Percentiles rank a stretch among this genome's conserved stretches.
These are phyloP conservation scores for Dryas alaskensis DNA, from an alignment of 306 rosid genomes.

Conservation along the genomic window DNA sequence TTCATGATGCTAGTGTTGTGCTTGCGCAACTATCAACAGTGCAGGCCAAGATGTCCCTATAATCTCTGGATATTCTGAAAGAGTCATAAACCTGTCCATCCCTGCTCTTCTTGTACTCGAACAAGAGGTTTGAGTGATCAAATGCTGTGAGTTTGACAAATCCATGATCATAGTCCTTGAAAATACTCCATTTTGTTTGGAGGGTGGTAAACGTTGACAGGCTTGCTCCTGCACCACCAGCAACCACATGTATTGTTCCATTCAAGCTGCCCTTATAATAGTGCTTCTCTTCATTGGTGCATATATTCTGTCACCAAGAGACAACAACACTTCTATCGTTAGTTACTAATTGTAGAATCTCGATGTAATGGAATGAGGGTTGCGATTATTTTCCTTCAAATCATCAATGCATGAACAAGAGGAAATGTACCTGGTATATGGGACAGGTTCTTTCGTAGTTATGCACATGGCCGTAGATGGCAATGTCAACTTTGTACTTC, in stretches of 20 bases:
- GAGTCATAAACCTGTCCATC: conserved; percentile 78
- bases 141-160: conserved; percentile 81
- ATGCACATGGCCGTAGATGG: conserved; percentile 84
- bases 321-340: background rate
- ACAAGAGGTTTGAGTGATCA: conserved; percentile 74
- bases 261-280: conserved; percentile 64
- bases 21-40: conserved; percentile 59
- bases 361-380: background rate
- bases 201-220: conserved; percentile 59
- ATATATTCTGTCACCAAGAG: conserved; percentile 48
- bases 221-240: conserved; percentile 89
- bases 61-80: conserved; percentile 67
- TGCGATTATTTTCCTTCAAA: background rate
- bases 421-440: conserved; percentile 57
- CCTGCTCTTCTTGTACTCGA: conserved; percentile 92
- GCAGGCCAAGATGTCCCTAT: conserved; percentile 79
- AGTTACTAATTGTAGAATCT: background rate
- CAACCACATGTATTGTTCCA: conserved; percentile 89
- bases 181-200: conserved; percentile 73
- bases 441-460: conserved; percentile 94
- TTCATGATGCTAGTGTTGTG: conserved; percentile 67
- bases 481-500: conserved; percentile 86
- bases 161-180: conserved; percentile 74
- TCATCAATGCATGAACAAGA: background rate
- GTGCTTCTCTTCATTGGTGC: conserved; percentile 70